Percentiles rank a stretch among this genome's conserved stretches.
phyloP scores from a whole-genome alignment of 2,329 filamentous ascomycete genomes.

The Arthrobotrys sinensis region DNA sequence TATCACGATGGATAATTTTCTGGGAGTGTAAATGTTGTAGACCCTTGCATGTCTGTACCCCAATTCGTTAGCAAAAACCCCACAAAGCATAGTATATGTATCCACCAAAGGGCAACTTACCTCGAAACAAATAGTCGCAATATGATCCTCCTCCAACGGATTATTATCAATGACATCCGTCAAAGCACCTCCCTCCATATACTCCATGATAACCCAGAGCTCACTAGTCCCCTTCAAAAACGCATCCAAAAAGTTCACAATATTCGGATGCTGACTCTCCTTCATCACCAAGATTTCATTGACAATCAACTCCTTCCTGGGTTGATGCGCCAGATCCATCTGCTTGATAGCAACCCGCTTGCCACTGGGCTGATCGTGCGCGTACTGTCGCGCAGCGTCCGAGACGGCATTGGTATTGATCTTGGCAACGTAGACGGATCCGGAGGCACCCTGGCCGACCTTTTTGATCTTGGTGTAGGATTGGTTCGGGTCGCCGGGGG shows the following conservation, averaged over 20 bases:
- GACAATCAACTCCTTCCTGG: slow-evolving; percentile 96
- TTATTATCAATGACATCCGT: slow-evolving; percentile 99
- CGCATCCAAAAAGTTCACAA: slow-evolving; percentile 98
- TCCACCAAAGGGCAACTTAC: slow-evolving; percentile 71
- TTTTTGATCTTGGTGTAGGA: slow-evolving; percentile 99
- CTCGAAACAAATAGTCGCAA: slow-evolving; percentile 96
- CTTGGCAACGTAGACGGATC: slow-evolving; percentile 97
- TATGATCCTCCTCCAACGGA: slow-evolving; percentile 94
- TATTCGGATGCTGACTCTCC: slow-evolving; percentile 97
- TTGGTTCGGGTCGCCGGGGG: slow-evolving; percentile 92
- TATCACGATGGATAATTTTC: slow-evolving; percentile 98
- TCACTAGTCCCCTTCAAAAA: slow-evolving; percentile 97
- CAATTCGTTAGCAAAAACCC: slow-evolving; percentile 9
- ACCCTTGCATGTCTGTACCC: slow-evolving; percentile 87
- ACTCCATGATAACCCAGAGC: slow-evolving; percentile 99
- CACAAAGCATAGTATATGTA: slow-evolving; percentile 5
- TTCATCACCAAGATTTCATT: slow-evolving; percentile 99
- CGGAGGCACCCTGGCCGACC: slow-evolving; percentile 97
- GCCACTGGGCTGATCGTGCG: slow-evolving; percentile 79
- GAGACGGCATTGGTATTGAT: slow-evolving; percentile 91
- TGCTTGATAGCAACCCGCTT: slow-evolving; percentile 99
- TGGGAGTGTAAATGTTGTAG: slow-evolving; percentile 94
- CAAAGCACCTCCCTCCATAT: slow-evolving; percentile 97
- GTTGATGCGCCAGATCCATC: slow-evolving; percentile 98
- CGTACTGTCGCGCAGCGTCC: slow-evolving; percentile 81